Percentiles rank a stretch among this genome's conserved stretches.
phyloP scores from a whole-genome alignment of 75 land plant species.

The Cunninghamia lanceolata region DNA sequence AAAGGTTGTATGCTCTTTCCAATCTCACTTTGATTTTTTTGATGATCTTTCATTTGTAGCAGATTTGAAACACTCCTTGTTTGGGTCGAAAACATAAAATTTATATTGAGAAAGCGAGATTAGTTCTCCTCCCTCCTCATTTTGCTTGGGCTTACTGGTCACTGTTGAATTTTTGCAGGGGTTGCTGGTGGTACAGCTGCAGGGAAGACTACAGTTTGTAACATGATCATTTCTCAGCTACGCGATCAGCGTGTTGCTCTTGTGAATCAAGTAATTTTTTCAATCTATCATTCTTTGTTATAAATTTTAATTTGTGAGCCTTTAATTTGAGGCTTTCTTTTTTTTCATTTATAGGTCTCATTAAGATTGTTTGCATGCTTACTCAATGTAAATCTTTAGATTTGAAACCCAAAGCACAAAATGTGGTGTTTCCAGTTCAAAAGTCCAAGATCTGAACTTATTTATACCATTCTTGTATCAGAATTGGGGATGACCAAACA shows the following conservation, averaged over 20 bases:
- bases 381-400: neutral
- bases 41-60: neutral
- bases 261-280: constrained; percentile 62
- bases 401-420: too few relatives aligned
- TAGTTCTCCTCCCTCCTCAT: neutral
- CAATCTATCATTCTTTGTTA: neutral
- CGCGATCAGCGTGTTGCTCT: constrained; percentile 82
- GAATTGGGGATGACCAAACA: too few relatives aligned
- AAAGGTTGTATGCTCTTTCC: neutral
- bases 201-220: constrained; percentile 82
- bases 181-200: constrained; percentile 85
- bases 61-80: neutral
- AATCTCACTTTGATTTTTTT: neutral
- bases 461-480: too few relatives aligned
- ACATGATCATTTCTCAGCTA: constrained; percentile 78
- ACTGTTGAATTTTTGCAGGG: constrained; percentile 31
- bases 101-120: neutral
- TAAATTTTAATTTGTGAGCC: neutral
- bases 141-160: neutral
- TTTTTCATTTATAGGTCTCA: neutral
- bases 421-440: too few relatives aligned
- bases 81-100: neutral
- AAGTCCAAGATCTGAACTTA: too few relatives aligned
- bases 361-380: neutral
- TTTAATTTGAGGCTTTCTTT: neutral